Evolutionary conservation across 1,139 yeast genomes (phyloP), one percentile per base, ranked within the genome.

Genomic region (Suhomyces terraborum): DNA sequence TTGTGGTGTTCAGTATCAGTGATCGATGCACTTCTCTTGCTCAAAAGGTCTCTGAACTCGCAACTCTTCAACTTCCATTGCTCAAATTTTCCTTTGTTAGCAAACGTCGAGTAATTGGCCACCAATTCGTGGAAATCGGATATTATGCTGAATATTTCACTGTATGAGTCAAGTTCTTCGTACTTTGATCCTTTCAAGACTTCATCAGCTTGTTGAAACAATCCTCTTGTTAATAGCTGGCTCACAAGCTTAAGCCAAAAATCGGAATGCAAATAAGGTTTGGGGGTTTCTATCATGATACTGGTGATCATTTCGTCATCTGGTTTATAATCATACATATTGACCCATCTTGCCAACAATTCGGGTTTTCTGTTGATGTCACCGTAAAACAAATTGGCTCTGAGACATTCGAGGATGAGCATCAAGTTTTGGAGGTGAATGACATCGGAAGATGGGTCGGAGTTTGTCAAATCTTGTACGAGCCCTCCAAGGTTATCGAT

Each of bases 241-340:
- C 77, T 73, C 26, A 87, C 47, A 43, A 80, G 75, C 22, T 69
- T 61, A 22, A 69, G 74, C 94, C 94, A 88, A 54, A 84, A 87
- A 30, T 64, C 65, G 1, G 79, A 73, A 49, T 79, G 85, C 33
- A 64, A 59, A 50, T 73, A 80, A 3, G 86, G 82, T 31, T 63
- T 64, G 6, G 71, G 70, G 5, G 63, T 61, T 21, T 60, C 54
- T 49, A 75, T 60, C 62, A 77, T 72, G 18, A 73, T 60, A n/a
- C 66, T 67, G 29, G 73, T 67, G 1, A 76, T 68, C 35, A 75
- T 61, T 16, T 72, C 77, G 17, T 66, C 65, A 38, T 71, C 77
- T 2, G 89, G 88, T 49, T 79, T 70, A 9, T 74, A 70, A 53
- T 84, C 88, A 33, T 82, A 80, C 43, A 79, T 69, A 55, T 85